Evolutionary conservation across 2,329 filamentous ascomycete genomes (phyloP), one percentile per base, ranked within the genome.

Genomic region (Xylariaceae sp.): DNA sequence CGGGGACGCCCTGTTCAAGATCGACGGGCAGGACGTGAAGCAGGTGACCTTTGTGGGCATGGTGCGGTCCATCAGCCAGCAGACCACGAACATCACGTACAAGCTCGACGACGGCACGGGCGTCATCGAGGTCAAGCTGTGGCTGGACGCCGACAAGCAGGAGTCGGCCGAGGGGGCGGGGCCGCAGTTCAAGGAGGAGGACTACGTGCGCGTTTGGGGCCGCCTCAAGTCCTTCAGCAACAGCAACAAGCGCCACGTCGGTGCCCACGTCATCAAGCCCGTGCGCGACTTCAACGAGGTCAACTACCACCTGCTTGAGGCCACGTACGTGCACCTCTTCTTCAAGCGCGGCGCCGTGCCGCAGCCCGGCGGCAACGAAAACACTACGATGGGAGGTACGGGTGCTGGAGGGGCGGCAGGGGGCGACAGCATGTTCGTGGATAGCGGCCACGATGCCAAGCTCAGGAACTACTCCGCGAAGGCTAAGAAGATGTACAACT

Each of bases 41-140:
- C 82, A 93, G 76, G 78, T 95, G 58, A 93, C 89, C 24, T 87
- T 97, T 63, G 85, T 99, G 56, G 94, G 91, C 46, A 93, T 97
- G 79, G 87, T 99, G 65, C 91, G 92, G 70, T 86, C 86, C 74
- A 86, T 97, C 73, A 89, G 85, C 69, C 82, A 83, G n/a, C 91
- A 96, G 76, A 83, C 88, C 33, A 97, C 93, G 62, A 95, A 96
- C 76, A 86, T 92, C 63, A 96, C 91, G 39, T 96, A 95, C 81
- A 89, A 87, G 67, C 79, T 99, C 65, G 94, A 99, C 75, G 94
- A 99, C 73, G 94, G 94, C 70, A 99, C 95, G 1, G 92, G 91
- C 55, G 81, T 86, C 57, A 87, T 97, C 65, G 95, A 99, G 73
- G 92, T 91, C 62, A 95, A 94, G 77, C 86, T 89, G 72, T 96